A percentile compares a stretch with the other conserved stretches of the same genome.
Conservation (phyloP, 768 basidiomycete genomes). For the Tylopilus intermedius region DNA sequence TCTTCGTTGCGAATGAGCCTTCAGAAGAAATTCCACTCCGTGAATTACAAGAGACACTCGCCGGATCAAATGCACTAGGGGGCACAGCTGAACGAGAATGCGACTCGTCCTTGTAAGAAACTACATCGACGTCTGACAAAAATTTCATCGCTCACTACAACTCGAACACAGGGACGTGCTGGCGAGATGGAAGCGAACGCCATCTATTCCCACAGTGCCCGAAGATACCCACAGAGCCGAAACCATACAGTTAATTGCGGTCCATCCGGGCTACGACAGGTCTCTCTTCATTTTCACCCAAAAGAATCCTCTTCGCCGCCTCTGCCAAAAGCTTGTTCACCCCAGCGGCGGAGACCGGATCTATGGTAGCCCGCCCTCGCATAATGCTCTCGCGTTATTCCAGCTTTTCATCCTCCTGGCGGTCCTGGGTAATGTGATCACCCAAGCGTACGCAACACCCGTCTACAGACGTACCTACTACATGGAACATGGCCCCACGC, state of each 20-base stretch:
- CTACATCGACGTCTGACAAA: not conserved
- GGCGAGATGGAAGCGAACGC: slow-evolving; percentile 54
- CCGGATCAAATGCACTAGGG: slow-evolving; percentile 27
- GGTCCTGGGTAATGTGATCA: slow-evolving; percentile 76
- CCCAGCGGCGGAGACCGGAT: slow-evolving; percentile 84
- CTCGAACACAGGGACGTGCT: slow-evolving; percentile 53
- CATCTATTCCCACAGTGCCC: slow-evolving; percentile 41
- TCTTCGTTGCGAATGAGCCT: slow-evolving; percentile 56
- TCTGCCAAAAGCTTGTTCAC: slow-evolving; percentile 79
- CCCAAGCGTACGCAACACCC: slow-evolving; percentile 84
- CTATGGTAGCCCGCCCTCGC: slow-evolving; percentile 44
- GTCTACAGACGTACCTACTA: slow-evolving; percentile 74
- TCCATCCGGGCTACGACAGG: slow-evolving; percentile 86
- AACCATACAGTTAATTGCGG: slow-evolving; percentile 81
- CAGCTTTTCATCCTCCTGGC: slow-evolving; percentile 70
- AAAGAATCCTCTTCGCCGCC: slow-evolving; percentile 60
- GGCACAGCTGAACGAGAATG: slow-evolving; percentile 51
- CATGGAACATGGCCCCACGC: slow-evolving; percentile 47
- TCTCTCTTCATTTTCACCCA: slow-evolving; percentile 88
- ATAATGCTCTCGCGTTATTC: slow-evolving; percentile 33
- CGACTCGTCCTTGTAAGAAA: slow-evolving; percentile 66
- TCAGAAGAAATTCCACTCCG: slow-evolving; percentile 55
- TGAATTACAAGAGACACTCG: slow-evolving; percentile 40
- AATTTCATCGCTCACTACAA: not conserved
- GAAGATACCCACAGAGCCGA: slow-evolving; percentile 63